Conservation (phyloP, 345 rosid genomes). For the Populus davidiana region DNA sequence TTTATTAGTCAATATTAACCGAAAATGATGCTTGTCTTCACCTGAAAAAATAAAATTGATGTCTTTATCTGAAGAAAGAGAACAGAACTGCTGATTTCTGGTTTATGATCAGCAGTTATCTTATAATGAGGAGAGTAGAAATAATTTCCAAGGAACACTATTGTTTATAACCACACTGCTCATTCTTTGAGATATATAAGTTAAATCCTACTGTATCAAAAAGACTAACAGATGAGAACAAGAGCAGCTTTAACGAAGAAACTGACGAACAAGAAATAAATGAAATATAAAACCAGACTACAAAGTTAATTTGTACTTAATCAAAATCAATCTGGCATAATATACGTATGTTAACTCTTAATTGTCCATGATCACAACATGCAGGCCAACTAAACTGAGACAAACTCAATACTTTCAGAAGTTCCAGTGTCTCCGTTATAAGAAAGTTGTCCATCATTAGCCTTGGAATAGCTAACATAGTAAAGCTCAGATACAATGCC, state of each 20-base stretch:
- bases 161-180: neutral
- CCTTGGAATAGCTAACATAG: slow-evolving; percentile 62
- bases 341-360: neutral
- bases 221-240: neutral
- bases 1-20: neutral
- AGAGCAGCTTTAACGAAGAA: neutral
- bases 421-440: slow-evolving; percentile 36
- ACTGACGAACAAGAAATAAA: neutral
- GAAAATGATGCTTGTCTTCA: neutral
- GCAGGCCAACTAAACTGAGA: slow-evolving; percentile 10
- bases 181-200: neutral
- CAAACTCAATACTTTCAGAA: neutral
- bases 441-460: slow-evolving; percentile 36
- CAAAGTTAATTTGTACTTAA: neutral
- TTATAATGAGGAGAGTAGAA: neutral
- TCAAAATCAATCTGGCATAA: neutral
- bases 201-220: neutral
- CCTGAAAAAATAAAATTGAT: neutral
- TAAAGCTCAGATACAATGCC: slow-evolving; percentile 77
- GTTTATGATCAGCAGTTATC: neutral
- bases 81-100: neutral
- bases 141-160: neutral
- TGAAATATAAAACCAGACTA: neutral
- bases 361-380: neutral
- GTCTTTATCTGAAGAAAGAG: neutral